Evolutionary conservation across 1,284 basidiomycete genomes (phyloP).

Genomic region (Marasmius fiardii): DNA sequence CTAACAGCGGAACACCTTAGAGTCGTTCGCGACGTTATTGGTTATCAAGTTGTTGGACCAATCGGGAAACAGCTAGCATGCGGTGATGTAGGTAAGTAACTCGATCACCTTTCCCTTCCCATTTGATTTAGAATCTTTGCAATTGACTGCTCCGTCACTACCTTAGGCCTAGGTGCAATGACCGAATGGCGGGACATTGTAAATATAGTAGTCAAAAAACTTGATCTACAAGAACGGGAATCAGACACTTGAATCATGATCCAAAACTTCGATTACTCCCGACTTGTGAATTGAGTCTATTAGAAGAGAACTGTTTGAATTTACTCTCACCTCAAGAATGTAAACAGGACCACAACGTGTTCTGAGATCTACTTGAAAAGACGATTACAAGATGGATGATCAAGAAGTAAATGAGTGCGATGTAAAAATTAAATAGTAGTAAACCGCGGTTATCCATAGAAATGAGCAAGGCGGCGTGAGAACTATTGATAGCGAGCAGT

Average conservation of each 20-base stretch:
- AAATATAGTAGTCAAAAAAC: conserved; percentile 58
- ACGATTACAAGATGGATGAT: too few relatives aligned
- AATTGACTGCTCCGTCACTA: conserved; percentile 1
- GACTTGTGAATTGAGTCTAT: not conserved
- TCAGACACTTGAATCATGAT: not conserved
- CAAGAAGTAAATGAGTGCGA: too few relatives aligned
- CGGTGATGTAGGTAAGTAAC: conserved; percentile 79
- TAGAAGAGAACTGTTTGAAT: too few relatives aligned
- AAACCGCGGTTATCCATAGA: too few relatives aligned
- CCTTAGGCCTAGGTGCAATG: conserved; percentile 84
- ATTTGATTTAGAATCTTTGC: too few relatives aligned
- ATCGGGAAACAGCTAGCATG: conserved; percentile 88
- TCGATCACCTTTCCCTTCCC: too few relatives aligned
- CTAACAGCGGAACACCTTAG: conserved; percentile 82
- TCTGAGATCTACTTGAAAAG: too few relatives aligned
- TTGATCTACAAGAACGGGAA: conserved; percentile 45
- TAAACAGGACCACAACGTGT: too few relatives aligned
- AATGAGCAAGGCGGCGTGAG: too few relatives aligned
- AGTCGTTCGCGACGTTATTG: conserved; percentile 67
- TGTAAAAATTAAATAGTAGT: too few relatives aligned
- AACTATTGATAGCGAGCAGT: too few relatives aligned
- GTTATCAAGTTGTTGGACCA: conserved; percentile 82
- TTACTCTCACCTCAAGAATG: too few relatives aligned
- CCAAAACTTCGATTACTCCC: not conserved
- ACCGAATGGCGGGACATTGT: conserved; percentile 87